Base-by-base conservation (phyloP, 495 filamentous ascomycete species). In the Friedmanniomyces simplex region DNA sequence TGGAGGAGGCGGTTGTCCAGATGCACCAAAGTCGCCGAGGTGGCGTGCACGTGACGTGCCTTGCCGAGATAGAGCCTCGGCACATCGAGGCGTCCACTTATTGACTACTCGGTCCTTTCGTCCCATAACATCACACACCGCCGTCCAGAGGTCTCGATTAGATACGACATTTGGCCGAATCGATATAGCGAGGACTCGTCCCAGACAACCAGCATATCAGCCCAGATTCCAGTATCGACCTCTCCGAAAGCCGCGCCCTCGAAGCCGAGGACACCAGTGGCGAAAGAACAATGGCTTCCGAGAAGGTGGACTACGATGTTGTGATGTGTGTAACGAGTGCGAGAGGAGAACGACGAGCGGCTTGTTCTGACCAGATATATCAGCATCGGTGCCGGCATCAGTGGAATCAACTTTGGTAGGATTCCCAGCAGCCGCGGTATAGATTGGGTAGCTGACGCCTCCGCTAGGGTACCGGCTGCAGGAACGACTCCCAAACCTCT, bases 371-470 rank as follows among this genome's bases (percentile, higher is more conserved):
- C 39, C 5, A 6, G 3, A 3, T n/a, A 5, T 16, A 32, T 43
- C 39, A 43, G 39, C 39, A 43, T 43, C 18, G 46, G 46, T 12
- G 46, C 46, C 11, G 86, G 87, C 22, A 79, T 91, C 59, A 85
- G 81, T 45, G 87, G 86, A 52, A 84, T 90, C 73, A 89, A 91
- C 65, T 72, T 81, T 43, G 86, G 75, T 20, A 5, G 13, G 25
- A 28, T 7, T 16, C 24, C 24, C 46, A 49, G 41, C 28, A n/a
- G n/a, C 28, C 28, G 4, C 28, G 10, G 28, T 32, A 10, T 32
- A 43, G 39, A 43, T 10, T 8, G 16, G 2, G 4, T 18, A 49
- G 20, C 46, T 49, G 24, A 49, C 46, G 18, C 46, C 46, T 16
- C 3, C 24, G 3, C 21, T 16, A 49, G 39, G 7, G 10, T 88